Base-by-base conservation (phyloP, 1,139 yeast genomes). In the Taphrina wiesneri region DNA sequence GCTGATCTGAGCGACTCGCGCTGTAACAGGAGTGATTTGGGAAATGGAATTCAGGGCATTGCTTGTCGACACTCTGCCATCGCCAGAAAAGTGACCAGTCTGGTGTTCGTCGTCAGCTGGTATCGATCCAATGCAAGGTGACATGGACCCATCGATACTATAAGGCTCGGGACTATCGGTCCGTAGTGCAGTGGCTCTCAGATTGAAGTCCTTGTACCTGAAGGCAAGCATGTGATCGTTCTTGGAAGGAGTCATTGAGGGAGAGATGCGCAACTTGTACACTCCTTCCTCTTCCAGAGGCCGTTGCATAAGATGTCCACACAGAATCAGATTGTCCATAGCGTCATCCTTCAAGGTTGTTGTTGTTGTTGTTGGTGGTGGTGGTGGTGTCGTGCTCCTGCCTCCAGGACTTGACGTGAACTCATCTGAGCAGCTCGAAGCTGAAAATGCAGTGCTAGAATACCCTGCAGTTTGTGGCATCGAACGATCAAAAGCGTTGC, bases 401-500 rank as follows among this genome's bases (percentile, higher is more conserved):
- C 6, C 36, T 4, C 15, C 15, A 15, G 36, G 36, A 32, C 43
- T n/a, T 2, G 43, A 39, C 19, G 19, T 7, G 19, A 19, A 39
- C 19, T 39, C 43, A 19, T 39, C 43, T 39, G 43, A 39, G 43
- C 43, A 15, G 43, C 43, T 39, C 43, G 43, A 39, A 19, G 17
- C 43, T 13, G 19, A 6, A n/a, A 19, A 39, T 39, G 2, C 19
- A 19, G 19, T n/a, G 43, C 15, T 39, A n/a, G 43, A 39, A 11
- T 41, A 41, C 46, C 9, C 51, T 15, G 28, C 17, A 3, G 17
- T 7, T 1, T 2, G 7, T n/a, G 43, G 43, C 43, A 39, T 39
- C 0, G 56, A 21, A 15, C 56, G 56, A 39, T 56, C 62, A 21
- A 21, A 13, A 3, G 62, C 62, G 30, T 56, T 56, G 28, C 62